Evolutionary conservation across 1,284 basidiomycete species (phyloP), one percentile per base, ranked within the genome.

Genomic region (Schizophyllum amplum): DNA sequence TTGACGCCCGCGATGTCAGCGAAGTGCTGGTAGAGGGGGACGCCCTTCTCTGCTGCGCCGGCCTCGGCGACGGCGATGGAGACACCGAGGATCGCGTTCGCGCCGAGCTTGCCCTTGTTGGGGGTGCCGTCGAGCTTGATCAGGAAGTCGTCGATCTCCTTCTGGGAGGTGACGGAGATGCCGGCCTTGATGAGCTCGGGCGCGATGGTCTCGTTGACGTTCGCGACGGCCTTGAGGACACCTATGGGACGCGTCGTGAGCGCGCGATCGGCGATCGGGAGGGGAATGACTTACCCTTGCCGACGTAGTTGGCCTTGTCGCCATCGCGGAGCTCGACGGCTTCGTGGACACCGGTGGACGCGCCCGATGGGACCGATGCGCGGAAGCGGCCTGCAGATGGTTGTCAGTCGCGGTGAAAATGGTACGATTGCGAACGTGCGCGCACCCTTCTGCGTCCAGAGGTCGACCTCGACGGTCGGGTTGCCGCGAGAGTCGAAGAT

Each of bases 71-170:
- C 92, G 53, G 96, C 97, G 73, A 98, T 98, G 62, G 93, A 97
- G 67, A 99, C 93, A 77, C 94, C 97, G 61, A 99, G 92, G 74
- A 99, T 98, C 70, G 97, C 97, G 76, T 99, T 99, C 62, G 97
- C 97, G 68, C 97, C 97, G 69, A 98, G 89, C 77, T 97, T 98
- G 75, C 94, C 94, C 86, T 99, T 99, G 90, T 99, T 99, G 65
- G 92, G 79, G 59, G 94, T 94, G 60, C 94, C 94, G 71, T 99
- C 96, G 68, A 94, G 86, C 81, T 98, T 96, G 86, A 98, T 96
- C 71, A 99, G 83, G 80, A 99, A 91, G 75, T 98, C 92, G 71
- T 99, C 97, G 67, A 99, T 86, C 67, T 96, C 93, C 78, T 94
- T 95, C 76, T 99, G 97, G 64, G 89, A 76, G 64, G 92, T 94